Conservation (phyloP, 805 yeast genomes). For the Scheffersomyces ergatensis region DNA sequence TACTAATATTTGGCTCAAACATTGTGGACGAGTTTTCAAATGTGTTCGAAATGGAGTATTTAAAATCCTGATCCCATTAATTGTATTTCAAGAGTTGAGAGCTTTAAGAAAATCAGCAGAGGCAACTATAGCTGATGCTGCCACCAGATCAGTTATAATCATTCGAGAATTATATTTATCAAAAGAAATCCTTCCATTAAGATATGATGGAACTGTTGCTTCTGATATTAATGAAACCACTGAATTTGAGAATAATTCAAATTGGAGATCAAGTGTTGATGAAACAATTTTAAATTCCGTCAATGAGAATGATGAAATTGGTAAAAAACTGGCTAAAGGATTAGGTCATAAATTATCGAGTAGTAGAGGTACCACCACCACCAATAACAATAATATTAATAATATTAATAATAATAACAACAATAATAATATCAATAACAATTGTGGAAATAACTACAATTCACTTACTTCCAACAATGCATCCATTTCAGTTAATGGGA, state of each 20-base stretch:
- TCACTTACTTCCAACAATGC: neutral
- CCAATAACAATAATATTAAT: neutral
- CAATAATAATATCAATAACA: too few relatives aligned
- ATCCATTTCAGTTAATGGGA: neutral
- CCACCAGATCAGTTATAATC: slow-evolving; percentile 75
- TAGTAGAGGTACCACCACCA: neutral
- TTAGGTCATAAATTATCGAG: slow-evolving; percentile 22
- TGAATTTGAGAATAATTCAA: slow-evolving; percentile 70
- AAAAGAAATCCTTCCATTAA: slow-evolving; percentile 53
- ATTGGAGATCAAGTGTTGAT: slow-evolving; percentile 73
- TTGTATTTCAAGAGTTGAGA: slow-evolving; percentile 75
- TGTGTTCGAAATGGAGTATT: slow-evolving; percentile 60
- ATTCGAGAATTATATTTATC: slow-evolving; percentile 64
- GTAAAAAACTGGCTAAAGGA: slow-evolving; percentile 40
- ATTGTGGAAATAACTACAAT: too few relatives aligned
- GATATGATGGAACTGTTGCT: slow-evolving; percentile 70
- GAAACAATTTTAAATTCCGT: slow-evolving; percentile 60
- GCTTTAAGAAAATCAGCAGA: slow-evolving; percentile 70
- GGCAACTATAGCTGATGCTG: slow-evolving; percentile 73
- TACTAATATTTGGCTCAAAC: slow-evolving; percentile 79
- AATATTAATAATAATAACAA: neutral
- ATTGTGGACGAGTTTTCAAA: slow-evolving; percentile 73
- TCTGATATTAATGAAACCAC: slow-evolving; percentile 66
- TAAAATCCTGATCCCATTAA: slow-evolving; percentile 63
- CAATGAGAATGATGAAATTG: slow-evolving; percentile 39